Evolutionary conservation across 2,329 filamentous ascomycete species (phyloP).

Genomic region (Verticillium isaacii): DNA sequence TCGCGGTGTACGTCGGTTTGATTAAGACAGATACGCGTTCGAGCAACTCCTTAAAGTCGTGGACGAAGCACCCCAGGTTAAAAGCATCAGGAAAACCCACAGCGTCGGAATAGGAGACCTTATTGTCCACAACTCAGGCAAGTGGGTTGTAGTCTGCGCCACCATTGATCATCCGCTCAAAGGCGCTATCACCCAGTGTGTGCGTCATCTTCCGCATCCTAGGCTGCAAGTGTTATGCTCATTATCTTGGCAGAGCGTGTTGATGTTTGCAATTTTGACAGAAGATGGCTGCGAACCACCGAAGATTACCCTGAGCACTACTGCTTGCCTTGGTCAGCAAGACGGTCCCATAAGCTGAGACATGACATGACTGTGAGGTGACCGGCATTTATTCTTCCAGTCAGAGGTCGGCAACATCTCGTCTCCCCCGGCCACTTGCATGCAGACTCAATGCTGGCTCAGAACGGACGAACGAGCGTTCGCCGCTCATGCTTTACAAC

Average conservation of each 20-base stretch:
- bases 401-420: too few relatives aligned
- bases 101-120: slow-evolving; percentile 83
- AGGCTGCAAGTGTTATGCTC: slow-evolving; percentile 3
- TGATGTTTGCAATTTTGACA: too few relatives aligned
- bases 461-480: too few relatives aligned
- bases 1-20: slow-evolving; percentile 87
- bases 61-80: slow-evolving; percentile 50
- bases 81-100: slow-evolving; percentile 58
- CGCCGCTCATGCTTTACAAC: too few relatives aligned
- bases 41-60: slow-evolving; percentile 92
- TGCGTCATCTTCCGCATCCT: slow-evolving; percentile 58
- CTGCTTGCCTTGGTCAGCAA: too few relatives aligned
- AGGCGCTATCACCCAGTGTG: slow-evolving; percentile 86
- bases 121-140: slow-evolving; percentile 65
- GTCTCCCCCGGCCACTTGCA: too few relatives aligned
- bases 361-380: too few relatives aligned
- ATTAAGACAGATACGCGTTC: slow-evolving; percentile 92
- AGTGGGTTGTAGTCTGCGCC: slow-evolving; percentile 88
- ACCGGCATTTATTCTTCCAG: too few relatives aligned
- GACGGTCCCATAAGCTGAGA: too few relatives aligned
- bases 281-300: too few relatives aligned
- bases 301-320: too few relatives aligned
- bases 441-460: too few relatives aligned
- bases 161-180: slow-evolving; percentile 94
- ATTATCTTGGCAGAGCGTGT: slow-evolving; percentile 55